Evolutionary conservation across 129 eudicot species (phyloP).

Genomic region (Tagetes erecta): DNA sequence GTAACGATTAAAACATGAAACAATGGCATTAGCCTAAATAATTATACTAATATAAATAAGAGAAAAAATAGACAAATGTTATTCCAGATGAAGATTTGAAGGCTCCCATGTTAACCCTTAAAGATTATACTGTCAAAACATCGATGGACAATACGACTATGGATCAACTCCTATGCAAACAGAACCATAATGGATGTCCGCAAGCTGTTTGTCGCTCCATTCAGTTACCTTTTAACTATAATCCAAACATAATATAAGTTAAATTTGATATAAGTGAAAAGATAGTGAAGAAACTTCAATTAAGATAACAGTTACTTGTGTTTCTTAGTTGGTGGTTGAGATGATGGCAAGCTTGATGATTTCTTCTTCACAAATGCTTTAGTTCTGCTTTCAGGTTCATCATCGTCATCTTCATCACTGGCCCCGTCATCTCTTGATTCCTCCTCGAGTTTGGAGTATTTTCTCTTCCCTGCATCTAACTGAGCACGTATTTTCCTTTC

Average conservation of each 20-base stretch:
- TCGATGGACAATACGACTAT: background rate
- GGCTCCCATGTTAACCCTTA: no score
- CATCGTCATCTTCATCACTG: conserved; percentile 67
- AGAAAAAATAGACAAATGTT: background rate
- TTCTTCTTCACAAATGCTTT: conserved; percentile 64
- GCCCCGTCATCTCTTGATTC: conserved; percentile 48
- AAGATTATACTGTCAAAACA: background rate
- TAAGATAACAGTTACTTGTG: conserved; percentile 18
- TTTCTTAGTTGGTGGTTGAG: conserved; percentile 16
- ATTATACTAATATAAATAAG: background rate
- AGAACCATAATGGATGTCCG: conserved; percentile 14
- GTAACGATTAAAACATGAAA: no score
- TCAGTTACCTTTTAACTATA: conserved; percentile 5
- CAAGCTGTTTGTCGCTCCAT: background rate
- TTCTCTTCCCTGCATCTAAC: conserved; percentile 51
- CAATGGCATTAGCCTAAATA: background rate
- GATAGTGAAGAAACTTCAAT: background rate
- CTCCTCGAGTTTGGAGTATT: conserved; percentile 37
- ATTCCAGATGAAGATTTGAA: background rate
- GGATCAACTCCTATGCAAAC: background rate
- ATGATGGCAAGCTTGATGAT: conserved; percentile 20
- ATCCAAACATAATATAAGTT: background rate
- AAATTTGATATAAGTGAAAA: background rate
- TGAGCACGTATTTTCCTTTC: conserved; percentile 65
- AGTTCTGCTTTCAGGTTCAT: conserved; percentile 68